Evolutionary conservation across 345 rosid genomes (phyloP).

Genomic region (Cardamine occulta): DNA sequence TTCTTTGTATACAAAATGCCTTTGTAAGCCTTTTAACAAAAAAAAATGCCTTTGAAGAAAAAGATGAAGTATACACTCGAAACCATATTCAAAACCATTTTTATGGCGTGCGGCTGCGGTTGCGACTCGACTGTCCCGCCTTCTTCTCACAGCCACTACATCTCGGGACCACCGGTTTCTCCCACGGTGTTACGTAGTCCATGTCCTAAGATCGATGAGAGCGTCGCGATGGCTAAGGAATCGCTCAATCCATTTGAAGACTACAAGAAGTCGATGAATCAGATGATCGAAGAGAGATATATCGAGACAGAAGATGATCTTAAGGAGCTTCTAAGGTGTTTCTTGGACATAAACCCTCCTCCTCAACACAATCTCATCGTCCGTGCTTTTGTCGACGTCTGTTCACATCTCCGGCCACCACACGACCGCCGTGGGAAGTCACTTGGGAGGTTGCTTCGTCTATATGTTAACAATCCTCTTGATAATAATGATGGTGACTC

Average conservation of each 20-base stretch:
- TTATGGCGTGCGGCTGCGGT: conserved; percentile 15
- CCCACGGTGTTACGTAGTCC: conserved; percentile 46
- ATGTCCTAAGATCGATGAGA: conserved; percentile 45
- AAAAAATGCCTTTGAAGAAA: conserved; percentile 26
- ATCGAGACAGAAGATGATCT: conserved; percentile 42
- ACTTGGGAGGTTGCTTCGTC: conserved; percentile 39
- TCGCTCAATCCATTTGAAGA: conserved; percentile 44
- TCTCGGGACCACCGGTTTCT: conserved; percentile 29
- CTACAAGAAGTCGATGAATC: conserved; percentile 43
- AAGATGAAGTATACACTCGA: conserved; percentile 28
- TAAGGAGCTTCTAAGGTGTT: conserved; percentile 44
- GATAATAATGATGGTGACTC: background rate
- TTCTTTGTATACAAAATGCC: background rate
- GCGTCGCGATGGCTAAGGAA: conserved; percentile 40
- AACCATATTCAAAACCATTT: conserved; percentile 23
- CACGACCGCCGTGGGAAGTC: conserved; percentile 43
- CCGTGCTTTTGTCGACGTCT: conserved; percentile 40
- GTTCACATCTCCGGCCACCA: conserved; percentile 42
- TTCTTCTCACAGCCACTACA: conserved; percentile 34
- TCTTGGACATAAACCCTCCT: conserved; percentile 46
- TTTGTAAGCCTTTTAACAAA: background rate
- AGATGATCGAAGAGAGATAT: conserved; percentile 41
- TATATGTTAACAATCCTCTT: conserved; percentile 37
- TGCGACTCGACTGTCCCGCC: conserved; percentile 24
- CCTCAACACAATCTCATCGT: conserved; percentile 43